Evolutionary conservation across 169 alveolate genomes (phyloP), one percentile per base, ranked within the genome.

Genomic region (Babesia ovata): DNA sequence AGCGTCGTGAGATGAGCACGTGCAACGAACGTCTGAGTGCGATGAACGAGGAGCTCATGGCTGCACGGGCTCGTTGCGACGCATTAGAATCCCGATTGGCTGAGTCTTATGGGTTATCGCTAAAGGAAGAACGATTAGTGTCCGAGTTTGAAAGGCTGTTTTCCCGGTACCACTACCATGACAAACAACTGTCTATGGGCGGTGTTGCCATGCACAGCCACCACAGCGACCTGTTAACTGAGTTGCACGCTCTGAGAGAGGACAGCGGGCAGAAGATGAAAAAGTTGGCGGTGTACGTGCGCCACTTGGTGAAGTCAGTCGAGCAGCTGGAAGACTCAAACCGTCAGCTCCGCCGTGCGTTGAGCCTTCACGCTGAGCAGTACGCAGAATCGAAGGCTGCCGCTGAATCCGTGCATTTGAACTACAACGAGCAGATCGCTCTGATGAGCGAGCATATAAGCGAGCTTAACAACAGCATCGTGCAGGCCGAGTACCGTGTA

Each of bases 401-500:
- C 19, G 85, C 52, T 36, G 84, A 81, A 16, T 46, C 78, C 3
- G 49, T 71, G 24, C 78, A 53, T 17, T 28, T 42, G 42, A 81
- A 72, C 46, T 81, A 71, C 73, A 81, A 65, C 39, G 88, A 81
- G 49, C 88, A 81, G 72, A 57, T 81, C 13, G 75, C 67, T 16
- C 24, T 71, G 54, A 81, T 81, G 88, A 71, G 84, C 53, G 88
- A 81, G 65, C 88, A 81, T 39, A 81, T 81, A 46, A 71, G 79
- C 66, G 88, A 81, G 56, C 22, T 81, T 57, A 81, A 81, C 73
- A 72, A 50, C 67, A 14, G 77, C 29, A 81, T 81, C 0, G 70
- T 81, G 57, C 28, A 39, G 66, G 75, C 83, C 16, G 88, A 81
- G 45, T 63, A 72, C 61, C 75, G 75, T 19, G 60, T 63, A 11